Evolutionary conservation across 768 basidiomycete genomes (phyloP).

Genomic region (Leccinum imitatum): DNA sequence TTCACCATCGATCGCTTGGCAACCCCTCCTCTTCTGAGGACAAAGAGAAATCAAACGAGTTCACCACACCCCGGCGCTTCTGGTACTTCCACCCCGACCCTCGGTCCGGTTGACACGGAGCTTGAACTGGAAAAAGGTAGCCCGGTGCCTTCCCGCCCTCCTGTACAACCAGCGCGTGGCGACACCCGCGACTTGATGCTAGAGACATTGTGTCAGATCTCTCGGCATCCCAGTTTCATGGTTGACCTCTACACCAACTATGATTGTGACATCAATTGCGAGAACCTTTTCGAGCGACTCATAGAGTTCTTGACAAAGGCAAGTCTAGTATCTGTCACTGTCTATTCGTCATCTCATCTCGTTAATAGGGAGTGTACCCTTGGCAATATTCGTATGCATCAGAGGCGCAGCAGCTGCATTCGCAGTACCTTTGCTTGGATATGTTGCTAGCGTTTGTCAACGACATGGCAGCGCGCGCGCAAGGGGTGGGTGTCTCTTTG

Average conservation of each 20-base stretch:
- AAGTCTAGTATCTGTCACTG: slow-evolving; percentile 14
- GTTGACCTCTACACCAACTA: slow-evolving; percentile 95
- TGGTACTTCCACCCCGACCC: slow-evolving; percentile 41
- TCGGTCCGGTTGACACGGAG: slow-evolving; percentile 38
- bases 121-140: slow-evolving; percentile 49
- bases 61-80: slow-evolving; percentile 59
- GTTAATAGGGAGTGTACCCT: slow-evolving; percentile 74
- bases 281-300: slow-evolving; percentile 90
- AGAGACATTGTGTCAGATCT: slow-evolving; percentile 81
- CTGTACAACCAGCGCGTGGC: slow-evolving; percentile 75
- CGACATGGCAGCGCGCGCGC: slow-evolving; percentile 77
- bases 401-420: slow-evolving; percentile 68
- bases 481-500: slow-evolving; percentile 38
- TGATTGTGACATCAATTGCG: slow-evolving; percentile 95
- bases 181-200: slow-evolving; percentile 89
- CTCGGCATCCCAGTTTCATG: slow-evolving; percentile 87
- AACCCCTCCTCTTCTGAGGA: slow-evolving; percentile 42
- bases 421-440: slow-evolving; percentile 87
- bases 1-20: slow-evolving; percentile 92
- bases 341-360: slow-evolving; percentile 8
- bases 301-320: slow-evolving; percentile 89
- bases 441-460: slow-evolving; percentile 83
- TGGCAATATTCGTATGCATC: slow-evolving; percentile 54
- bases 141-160: slow-evolving; percentile 51
- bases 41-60: slow-evolving; percentile 35